Evolutionary conservation across 2,329 filamentous ascomycete species (phyloP).

Genomic region (Fusarium humuli): DNA sequence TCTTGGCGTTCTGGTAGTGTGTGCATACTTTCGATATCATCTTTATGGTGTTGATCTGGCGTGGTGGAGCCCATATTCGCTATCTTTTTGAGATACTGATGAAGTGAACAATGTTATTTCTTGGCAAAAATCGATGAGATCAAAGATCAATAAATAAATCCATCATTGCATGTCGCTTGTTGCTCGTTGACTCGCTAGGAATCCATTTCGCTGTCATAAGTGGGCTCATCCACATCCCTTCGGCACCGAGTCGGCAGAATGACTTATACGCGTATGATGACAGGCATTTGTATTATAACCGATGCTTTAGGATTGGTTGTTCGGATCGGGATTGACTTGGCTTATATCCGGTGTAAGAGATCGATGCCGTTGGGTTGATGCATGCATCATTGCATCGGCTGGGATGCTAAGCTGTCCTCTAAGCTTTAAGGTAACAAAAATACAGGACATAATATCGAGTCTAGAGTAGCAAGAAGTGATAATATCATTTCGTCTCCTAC

Average conservation of each 20-base stretch:
- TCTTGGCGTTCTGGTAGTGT: conserved; percentile 8
- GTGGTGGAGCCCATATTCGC: conserved; percentile 15
- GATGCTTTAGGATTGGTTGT: not conserved
- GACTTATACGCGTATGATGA: not conserved
- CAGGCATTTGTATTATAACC: not conserved
- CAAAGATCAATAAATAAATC: conserved; percentile 21
- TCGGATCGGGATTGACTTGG: not conserved
- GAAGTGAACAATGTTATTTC: not conserved
- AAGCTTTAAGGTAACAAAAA: not conserved
- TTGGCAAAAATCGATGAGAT: not conserved
- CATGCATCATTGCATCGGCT: not conserved
- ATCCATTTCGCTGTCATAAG: conserved; percentile 6
- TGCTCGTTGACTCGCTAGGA: conserved; percentile 6
- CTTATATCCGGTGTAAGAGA: conserved; percentile 8
- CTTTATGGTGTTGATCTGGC: not conserved
- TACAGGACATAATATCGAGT: not conserved
- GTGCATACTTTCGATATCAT: conserved; percentile 3
- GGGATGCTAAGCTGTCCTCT: not conserved
- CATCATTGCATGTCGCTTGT: conserved; percentile 5
- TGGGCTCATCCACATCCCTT: conserved; percentile 17
- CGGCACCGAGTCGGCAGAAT: conserved; percentile 36
- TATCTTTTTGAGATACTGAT: not conserved
- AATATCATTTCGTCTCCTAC: not conserved
- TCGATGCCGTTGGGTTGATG: not conserved
- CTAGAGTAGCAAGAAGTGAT: not conserved